Percentiles rank a stretch among this genome's conserved stretches.
Evolutionary conservation across 2,329 filamentous ascomycete species (phyloP).

Genomic region (Pseudopithomyces maydicus): DNA sequence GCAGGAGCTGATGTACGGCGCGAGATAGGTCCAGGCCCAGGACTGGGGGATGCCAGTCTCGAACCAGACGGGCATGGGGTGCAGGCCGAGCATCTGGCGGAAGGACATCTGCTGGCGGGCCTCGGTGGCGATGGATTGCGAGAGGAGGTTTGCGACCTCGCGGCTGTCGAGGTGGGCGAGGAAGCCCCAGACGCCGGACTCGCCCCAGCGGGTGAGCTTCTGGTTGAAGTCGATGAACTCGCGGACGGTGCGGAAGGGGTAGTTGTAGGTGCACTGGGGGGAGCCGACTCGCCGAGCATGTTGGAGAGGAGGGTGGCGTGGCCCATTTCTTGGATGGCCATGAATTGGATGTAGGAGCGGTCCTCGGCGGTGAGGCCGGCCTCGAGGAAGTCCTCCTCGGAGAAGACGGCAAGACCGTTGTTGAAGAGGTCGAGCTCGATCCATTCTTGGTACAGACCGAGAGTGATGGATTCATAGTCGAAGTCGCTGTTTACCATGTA

Average conservation of each 20-base stretch:
- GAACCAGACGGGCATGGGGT: conserved; percentile 85
- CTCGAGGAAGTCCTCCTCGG: conserved; percentile 69
- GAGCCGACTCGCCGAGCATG: conserved; percentile 73
- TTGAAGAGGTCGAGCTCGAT: conserved; percentile 85
- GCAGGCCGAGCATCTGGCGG: conserved; percentile 78
- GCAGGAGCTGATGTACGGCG: conserved; percentile 80
- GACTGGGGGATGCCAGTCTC: conserved; percentile 79
- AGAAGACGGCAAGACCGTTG: conserved; percentile 73
- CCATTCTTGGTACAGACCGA: conserved; percentile 81
- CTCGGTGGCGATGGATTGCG: conserved; percentile 78
- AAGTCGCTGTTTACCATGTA: conserved; percentile 82
- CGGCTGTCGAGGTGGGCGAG: conserved; percentile 77
- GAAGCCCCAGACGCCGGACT: conserved; percentile 82
- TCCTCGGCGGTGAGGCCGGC: conserved; percentile 73
- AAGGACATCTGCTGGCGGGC: conserved; percentile 85
- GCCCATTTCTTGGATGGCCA: conserved; percentile 77
- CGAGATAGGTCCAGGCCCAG: conserved; percentile 82
- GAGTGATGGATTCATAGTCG: conserved; percentile 76
- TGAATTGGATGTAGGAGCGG: conserved; percentile 73
- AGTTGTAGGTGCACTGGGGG: conserved; percentile 82
- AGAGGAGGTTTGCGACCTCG: conserved; percentile 72
- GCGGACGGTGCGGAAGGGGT: conserved; percentile 73
- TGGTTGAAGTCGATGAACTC: conserved; percentile 86
- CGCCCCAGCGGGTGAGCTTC: conserved; percentile 81
- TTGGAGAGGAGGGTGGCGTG: conserved; percentile 79